These are phyloP conservation scores for Agaricales sp. DNA, from an alignment of 1,284 basidiomycete genomes.

Conservation along the genomic window DNA sequence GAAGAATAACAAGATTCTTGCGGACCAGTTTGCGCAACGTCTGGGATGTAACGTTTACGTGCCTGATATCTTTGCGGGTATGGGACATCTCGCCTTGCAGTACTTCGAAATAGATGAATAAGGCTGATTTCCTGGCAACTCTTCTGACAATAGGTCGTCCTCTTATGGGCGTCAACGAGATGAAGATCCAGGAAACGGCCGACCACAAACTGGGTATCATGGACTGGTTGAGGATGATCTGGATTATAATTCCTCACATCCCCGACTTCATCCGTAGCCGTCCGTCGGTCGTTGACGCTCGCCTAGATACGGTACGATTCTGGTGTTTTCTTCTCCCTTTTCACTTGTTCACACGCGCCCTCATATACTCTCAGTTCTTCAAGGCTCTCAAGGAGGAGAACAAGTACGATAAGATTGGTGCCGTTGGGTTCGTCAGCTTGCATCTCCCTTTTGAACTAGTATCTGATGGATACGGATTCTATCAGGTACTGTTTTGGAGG, in stretches of 20 bases:
- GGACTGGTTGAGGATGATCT: constrained; percentile 22
- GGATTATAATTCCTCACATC: constrained; percentile 20
- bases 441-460: not conserved
- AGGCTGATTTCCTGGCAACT: constrained; percentile 8
- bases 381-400: constrained; percentile 35
- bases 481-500: constrained; percentile 56
- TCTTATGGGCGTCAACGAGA: constrained; percentile 21
- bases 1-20: constrained; percentile 52
- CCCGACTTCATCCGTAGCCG: constrained; percentile 26
- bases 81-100: too few relatives aligned
- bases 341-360: not conserved
- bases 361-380: constrained; percentile 31
- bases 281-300: constrained; percentile 27
- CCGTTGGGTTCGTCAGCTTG: constrained; percentile 36
- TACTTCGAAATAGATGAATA: constrained; percentile 13
- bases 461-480: not conserved
- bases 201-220: constrained; percentile 25
- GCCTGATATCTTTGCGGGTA: constrained; percentile 41
- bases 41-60: constrained; percentile 55
- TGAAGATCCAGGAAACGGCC: constrained; percentile 30
- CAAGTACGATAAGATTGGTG: constrained; percentile 47
- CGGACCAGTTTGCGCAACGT: constrained; percentile 43
- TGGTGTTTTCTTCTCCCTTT: not conserved
- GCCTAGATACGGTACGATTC: constrained; percentile 20
- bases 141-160: constrained; percentile 26